phyloP scores from a whole-genome alignment of 1,139 yeast genomes.

The Candida glucosophila region DNA sequence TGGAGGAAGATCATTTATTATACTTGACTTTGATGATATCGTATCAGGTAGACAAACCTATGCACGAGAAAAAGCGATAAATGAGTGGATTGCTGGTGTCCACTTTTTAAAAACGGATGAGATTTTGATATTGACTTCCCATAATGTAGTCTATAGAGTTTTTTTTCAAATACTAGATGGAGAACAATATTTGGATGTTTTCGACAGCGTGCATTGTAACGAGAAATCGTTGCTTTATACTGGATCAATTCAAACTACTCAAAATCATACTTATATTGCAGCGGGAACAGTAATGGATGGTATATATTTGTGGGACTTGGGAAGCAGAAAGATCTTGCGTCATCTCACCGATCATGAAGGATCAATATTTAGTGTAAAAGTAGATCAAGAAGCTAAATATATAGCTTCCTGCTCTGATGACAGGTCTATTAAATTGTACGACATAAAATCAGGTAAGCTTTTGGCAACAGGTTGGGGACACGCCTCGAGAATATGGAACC shows the following conservation, averaged over 20 bases:
- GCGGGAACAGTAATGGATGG: constrained; percentile 95
- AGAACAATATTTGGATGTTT: too few relatives aligned
- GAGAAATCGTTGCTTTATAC: constrained; percentile 84
- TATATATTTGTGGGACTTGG: constrained; percentile 65
- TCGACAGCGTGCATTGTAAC: constrained; percentile 33
- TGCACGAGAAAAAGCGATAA: constrained; percentile 39
- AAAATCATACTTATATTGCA: constrained; percentile 46
- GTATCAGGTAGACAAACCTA: constrained; percentile 4
- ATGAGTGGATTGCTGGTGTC: constrained; percentile 72
- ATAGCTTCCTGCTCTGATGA: constrained; percentile 88
- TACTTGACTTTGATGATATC: constrained; percentile 21
- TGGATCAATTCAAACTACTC: constrained; percentile 55
- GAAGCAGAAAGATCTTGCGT: constrained; percentile 36
- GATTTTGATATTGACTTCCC: constrained; percentile 64
- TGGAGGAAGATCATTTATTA: constrained; percentile 67
- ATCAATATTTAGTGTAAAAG: constrained; percentile 73
- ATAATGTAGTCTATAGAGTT: constrained; percentile 55
- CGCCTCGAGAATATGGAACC: constrained; percentile 85
- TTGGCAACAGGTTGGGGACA: constrained; percentile 94
- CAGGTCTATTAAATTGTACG: constrained; percentile 75
- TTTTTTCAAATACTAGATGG: too few relatives aligned
- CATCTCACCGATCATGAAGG: constrained; percentile 76
- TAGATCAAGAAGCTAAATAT: constrained; percentile 47
- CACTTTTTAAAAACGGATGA: constrained; percentile 34
- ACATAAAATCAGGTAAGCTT: constrained; percentile 43